Evolutionary conservation across 1,139 yeast species (phyloP), one percentile per base, ranked within the genome.

Genomic region (Taiozyma sp.): DNA sequence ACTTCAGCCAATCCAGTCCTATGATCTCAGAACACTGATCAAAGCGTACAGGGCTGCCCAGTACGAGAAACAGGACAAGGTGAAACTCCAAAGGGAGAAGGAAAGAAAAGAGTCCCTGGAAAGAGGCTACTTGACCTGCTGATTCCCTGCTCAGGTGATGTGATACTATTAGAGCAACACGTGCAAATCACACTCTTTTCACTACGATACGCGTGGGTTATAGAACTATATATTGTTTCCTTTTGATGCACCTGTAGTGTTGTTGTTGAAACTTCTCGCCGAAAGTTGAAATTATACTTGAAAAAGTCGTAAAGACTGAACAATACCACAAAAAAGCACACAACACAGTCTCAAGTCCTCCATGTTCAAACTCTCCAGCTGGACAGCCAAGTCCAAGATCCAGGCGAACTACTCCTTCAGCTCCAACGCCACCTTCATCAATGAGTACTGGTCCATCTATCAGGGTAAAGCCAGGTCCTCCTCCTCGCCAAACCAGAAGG

Each of bases 371-470:
- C 43, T 40, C 16, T 40, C 43, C n/a, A 42, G 48, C 13, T 56
- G 57, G 49, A 38, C 41, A 19, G 41, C 41, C 41, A 79, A 80
- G 59, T 68, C 84, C 8, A 92, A 92, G 1, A 89, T 91, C 52
- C 79, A 87, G 59, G 83, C 90, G 23, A 76, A 78, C 46, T 92
- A 92, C 66, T 74, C 83, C 39, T 83, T 88, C 43, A 84, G 90
- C 59, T 79, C 83, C 8, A 82, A 87, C 51, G 86, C 96, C 0
- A 71, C 88, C 2, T 89, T 92, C 65, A 75, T 76, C 2, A 78
- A 86, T 10, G 96, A 89, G 36, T 89, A 95, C 23, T 92, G 98
- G 98, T 67, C 82, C 9, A 81, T 93, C 0, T 87, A 82, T 60
- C 90, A 92, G 4, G 98, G 95, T 23, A 83, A 83, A 55, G 71